Conservation (phyloP, 2,329 filamentous ascomycete genomes). For the Ophiostoma novo-ulmi region DNA sequence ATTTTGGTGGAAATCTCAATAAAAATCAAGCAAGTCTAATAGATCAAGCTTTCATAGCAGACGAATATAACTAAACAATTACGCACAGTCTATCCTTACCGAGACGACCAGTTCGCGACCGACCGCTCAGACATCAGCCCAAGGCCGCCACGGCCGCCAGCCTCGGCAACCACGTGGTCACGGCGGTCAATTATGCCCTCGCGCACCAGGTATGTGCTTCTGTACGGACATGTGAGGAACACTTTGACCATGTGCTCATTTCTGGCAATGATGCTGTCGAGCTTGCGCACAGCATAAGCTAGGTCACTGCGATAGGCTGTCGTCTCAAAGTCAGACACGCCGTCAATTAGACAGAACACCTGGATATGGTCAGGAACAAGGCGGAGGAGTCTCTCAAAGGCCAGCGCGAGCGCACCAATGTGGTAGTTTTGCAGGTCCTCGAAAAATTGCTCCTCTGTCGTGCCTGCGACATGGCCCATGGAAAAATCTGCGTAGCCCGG, state of each 20-base stretch:
- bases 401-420: not conserved
- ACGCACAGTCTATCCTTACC: not conserved
- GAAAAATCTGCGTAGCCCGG: not conserved
- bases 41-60: too few species aligned
- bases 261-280: not conserved
- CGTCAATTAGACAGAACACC: slow-evolving; percentile 17
- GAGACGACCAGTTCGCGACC: not conserved
- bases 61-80: too few species aligned
- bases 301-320: not conserved
- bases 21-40: not conserved
- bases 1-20: not conserved
- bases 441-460: not conserved
- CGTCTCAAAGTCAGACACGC: slow-evolving; percentile 15
- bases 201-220: not conserved
- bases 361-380: not conserved
- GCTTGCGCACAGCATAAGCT: not conserved
- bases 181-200: not conserved
- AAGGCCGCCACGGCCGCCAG: not conserved
- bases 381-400: not conserved
- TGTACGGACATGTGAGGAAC: slow-evolving; percentile 16
- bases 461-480: not conserved
- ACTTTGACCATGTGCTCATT: slow-evolving; percentile 8
- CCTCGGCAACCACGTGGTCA: not conserved
- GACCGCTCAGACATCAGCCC: not conserved
- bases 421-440: not conserved